Evolutionary conservation across 257 asterid species (phyloP).

Genomic region (Plectranthus barbatus): DNA sequence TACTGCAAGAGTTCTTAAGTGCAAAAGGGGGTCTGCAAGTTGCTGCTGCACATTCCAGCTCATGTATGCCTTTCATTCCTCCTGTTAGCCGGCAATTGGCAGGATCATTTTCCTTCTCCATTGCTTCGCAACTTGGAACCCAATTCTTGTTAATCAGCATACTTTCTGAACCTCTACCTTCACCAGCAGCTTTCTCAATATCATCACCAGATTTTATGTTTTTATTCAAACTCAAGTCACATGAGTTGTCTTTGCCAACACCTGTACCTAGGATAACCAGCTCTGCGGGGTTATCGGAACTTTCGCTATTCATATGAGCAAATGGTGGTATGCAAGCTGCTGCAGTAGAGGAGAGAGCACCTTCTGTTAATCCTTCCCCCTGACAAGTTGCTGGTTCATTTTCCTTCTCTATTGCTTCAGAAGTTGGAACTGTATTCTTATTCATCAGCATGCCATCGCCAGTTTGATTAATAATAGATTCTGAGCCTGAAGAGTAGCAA

Average conservation of each 20-base stretch:
- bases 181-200: slow-evolving; percentile 11
- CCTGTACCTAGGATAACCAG: not conserved
- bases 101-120: slow-evolving; percentile 25
- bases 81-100: not conserved
- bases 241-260: slow-evolving; percentile 6
- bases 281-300: slow-evolving; percentile 21
- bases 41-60: slow-evolving; percentile 14
- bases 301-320: slow-evolving; percentile 27
- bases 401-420: slow-evolving; percentile 22
- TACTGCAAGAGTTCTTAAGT: slow-evolving; percentile 20
- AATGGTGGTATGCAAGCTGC: slow-evolving; percentile 30
- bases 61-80: not conserved
- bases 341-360: not conserved
- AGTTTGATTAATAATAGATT: not conserved
- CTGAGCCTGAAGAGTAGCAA: slow-evolving; percentile 8
- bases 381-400: slow-evolving; percentile 8
- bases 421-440: slow-evolving; percentile 10
- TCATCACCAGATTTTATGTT: slow-evolving; percentile 5
- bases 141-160: slow-evolving; percentile 8
- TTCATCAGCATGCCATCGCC: slow-evolving; percentile 3
- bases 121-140: slow-evolving; percentile 3
- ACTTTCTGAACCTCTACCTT: slow-evolving; percentile 13
- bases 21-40: slow-evolving; percentile 37
- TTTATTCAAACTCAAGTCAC: slow-evolving; percentile 8
- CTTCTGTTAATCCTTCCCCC: slow-evolving; percentile 3